These are phyloP conservation scores for Hippophae rhamnoides DNA, from an alignment of 306 rosid species.

Conservation along the genomic window DNA sequence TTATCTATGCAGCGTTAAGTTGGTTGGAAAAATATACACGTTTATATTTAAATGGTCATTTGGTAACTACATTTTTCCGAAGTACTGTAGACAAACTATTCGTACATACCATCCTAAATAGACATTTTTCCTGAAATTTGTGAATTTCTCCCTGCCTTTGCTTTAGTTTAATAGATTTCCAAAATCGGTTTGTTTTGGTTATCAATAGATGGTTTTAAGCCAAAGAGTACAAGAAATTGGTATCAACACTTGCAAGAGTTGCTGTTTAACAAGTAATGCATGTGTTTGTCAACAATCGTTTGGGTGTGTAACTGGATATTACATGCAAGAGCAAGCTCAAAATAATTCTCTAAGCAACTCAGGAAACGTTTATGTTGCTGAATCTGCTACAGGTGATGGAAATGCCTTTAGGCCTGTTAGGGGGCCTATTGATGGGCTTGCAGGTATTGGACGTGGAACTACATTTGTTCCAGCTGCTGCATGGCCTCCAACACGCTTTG, in stretches of 20 bases:
- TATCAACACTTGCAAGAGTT: constrained; percentile 78
- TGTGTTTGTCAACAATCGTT: constrained; percentile 81
- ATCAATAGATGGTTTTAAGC: constrained; percentile 80
- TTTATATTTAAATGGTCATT: background rate
- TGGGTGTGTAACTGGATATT: constrained; percentile 53
- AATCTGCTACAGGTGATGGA: constrained; percentile 67
- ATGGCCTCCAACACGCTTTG: constrained; percentile 87
- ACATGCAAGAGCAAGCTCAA: constrained; percentile 72
- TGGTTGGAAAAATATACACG: background rate
- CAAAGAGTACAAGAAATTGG: constrained; percentile 97
- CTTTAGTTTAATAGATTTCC: constrained; percentile 12
- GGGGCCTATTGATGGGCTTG: constrained; percentile 93
- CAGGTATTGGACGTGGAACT: constrained; percentile 90
- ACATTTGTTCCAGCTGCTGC: constrained; percentile 79
- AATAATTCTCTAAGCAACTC: constrained; percentile 48
- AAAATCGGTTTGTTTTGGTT: constrained; percentile 3
- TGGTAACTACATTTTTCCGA: no score
- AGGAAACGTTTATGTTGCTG: constrained; percentile 73
- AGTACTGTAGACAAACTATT: no score
- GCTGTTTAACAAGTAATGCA: constrained; percentile 64
- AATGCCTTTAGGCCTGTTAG: constrained; percentile 78
- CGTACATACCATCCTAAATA: no score
- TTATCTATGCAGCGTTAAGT: background rate
- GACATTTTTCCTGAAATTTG: no score
- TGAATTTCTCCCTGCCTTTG: constrained; percentile 1